Base-by-base conservation (phyloP, 2,329 filamentous ascomycete genomes). In the Stagonosporopsis chrysanthemi region DNA sequence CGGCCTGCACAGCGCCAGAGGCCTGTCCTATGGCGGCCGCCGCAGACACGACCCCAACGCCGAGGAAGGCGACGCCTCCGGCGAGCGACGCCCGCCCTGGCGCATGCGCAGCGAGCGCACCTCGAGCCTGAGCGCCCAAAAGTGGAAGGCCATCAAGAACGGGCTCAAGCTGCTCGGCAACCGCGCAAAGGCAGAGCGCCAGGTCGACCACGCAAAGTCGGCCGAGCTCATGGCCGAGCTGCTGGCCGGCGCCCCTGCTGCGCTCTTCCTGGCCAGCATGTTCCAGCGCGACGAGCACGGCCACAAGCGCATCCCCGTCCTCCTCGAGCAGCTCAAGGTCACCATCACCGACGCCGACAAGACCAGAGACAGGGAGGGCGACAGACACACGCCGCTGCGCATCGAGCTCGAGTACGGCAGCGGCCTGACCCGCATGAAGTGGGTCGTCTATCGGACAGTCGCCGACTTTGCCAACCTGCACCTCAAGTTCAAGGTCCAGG, bases 351-450 rank as follows among this genome's bases (percentile, higher is more conserved):
- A 97, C 69, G 96, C 92, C 68, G 81, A 82, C 87, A 11, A 67
- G 31, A 50, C 53, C 3, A 67, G 61, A 35, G 64, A 68, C 23
- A 72, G 70, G 39, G 71, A 73, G 29, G 70, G 66, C 48, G 82
- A 88, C 68, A 79, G 93, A 28, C 95, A 98, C 76, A 88, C 91
- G 70, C 84, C 95, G 8, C 97, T 98, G 75, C 89, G 89, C 41
- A 93, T 99, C 53, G 92, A 97, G 67, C 82, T 99, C 15, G 95
- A 99, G 74, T 99, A 99, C 74, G 95, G 95, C 14, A 98, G 91
- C 72, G 96, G 95, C 0, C 86, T 95, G 53, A 97, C 94, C 52
- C 86, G 95, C 55, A 98, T 99, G 96, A 91, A 91, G 72, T 99
- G 95, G 95, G 89, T 91, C 17, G 91, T 99, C 56, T 88, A 92